Conservation (phyloP, 352 stramenopile species). For the Globisporangium cederbergense region DNA sequence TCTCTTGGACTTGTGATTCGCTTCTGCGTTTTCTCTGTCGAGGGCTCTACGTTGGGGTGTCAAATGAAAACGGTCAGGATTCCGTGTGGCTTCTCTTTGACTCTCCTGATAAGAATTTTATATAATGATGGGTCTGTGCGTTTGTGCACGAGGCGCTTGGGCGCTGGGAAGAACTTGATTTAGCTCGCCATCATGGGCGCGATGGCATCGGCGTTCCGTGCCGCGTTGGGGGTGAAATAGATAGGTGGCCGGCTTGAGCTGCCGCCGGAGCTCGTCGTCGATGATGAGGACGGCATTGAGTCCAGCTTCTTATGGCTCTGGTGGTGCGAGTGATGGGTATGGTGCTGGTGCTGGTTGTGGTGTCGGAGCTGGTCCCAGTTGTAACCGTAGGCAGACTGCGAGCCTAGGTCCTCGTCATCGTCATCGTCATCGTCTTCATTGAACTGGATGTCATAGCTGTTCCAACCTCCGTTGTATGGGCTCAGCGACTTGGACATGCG, state of each 20-base stretch:
- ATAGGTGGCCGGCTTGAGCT: constrained; percentile 7
- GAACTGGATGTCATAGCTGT: constrained; percentile 2
- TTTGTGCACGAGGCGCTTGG: no score
- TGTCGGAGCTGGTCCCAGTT: constrained; percentile 8
- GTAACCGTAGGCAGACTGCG: constrained; percentile 15
- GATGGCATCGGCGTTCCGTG: constrained; percentile 9
- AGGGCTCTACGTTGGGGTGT: constrained; percentile 1
- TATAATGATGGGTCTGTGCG: neutral
- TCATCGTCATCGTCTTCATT: constrained; percentile 13
- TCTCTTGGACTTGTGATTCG: neutral
- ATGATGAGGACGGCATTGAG: neutral
- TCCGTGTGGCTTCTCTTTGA: neutral
- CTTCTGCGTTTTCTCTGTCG: neutral
- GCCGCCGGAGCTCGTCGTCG: neutral
- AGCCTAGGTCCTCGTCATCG: constrained; percentile 11
- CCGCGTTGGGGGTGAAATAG: constrained; percentile 13
- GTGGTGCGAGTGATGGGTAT: neutral
- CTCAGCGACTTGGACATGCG: constrained; percentile 12
- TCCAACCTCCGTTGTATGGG: constrained; percentile 13
- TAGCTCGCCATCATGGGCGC: constrained; percentile 17
- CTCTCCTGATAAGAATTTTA: constrained; percentile 12
- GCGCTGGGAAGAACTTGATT: neutral
- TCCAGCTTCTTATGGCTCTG: constrained; percentile 3
- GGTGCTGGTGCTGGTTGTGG: neutral
- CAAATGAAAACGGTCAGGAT: neutral